Conservation (phyloP, 2,329 filamentous ascomycete species). For the Colletotrichum zoysiae region DNA sequence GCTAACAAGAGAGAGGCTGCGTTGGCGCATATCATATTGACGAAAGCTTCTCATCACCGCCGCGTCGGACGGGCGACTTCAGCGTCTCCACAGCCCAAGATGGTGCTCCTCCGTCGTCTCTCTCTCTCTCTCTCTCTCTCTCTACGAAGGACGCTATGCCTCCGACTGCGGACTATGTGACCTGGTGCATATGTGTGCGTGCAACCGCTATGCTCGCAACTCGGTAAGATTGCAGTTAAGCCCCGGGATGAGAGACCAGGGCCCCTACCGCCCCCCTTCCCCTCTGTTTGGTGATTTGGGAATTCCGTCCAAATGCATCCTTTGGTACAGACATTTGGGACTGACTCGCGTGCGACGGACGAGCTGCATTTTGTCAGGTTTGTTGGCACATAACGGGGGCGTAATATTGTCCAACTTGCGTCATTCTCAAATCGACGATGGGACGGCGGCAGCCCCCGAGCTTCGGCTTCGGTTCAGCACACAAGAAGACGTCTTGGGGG, state of each 20-base stretch:
- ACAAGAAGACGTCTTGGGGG: slow-evolving; percentile 14
- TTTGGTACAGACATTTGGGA: slow-evolving; percentile 24
- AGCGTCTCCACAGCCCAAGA: slow-evolving; percentile 28
- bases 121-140: not conserved
- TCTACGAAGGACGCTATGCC: not conserved
- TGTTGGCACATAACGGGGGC: slow-evolving; percentile 23
- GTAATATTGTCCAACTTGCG: slow-evolving; percentile 23
- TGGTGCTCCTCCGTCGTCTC: slow-evolving; percentile 3
- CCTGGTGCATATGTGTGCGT: not conserved
- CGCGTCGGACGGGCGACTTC: slow-evolving; percentile 25
- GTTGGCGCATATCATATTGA: slow-evolving; percentile 33
- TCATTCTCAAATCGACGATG: slow-evolving; percentile 9
- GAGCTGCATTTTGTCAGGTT: slow-evolving; percentile 33
- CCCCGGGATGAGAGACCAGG: slow-evolving; percentile 21
- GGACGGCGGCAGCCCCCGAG: slow-evolving; percentile 16
- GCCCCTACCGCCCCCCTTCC: not conserved
- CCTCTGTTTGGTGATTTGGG: slow-evolving; percentile 8
- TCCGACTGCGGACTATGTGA: slow-evolving; percentile 13
- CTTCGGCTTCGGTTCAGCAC: not conserved
- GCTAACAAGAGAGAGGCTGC: slow-evolving; percentile 13
- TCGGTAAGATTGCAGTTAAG: slow-evolving; percentile 31
- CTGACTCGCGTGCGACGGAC: slow-evolving; percentile 30
- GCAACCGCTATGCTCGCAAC: slow-evolving; percentile 8
- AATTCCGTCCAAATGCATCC: slow-evolving; percentile 17
- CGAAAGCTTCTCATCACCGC: slow-evolving; percentile 39